Percentiles rank a stretch among this genome's conserved stretches.
These are phyloP conservation scores for Rhodotorula sp. DNA, from an alignment of 1,284 basidiomycete genomes.

Conservation along the genomic window DNA sequence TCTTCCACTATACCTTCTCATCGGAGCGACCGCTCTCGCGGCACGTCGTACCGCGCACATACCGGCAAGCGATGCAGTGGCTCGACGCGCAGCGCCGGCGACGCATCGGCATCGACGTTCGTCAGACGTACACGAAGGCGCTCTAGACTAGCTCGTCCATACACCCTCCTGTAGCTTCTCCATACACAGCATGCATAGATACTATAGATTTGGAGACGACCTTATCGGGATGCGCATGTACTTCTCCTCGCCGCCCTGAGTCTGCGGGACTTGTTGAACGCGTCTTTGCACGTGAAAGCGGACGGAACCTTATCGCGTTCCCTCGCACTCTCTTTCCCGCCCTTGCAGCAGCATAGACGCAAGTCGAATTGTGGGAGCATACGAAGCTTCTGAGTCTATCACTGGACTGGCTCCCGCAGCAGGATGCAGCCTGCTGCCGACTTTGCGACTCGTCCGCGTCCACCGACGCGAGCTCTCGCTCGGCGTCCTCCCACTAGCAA, in stretches of 20 bases:
- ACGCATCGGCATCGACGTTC: constrained; percentile 25
- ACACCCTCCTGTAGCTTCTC: not conserved
- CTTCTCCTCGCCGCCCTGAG: too few relatives aligned
- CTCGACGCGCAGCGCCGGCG: constrained; percentile 37
- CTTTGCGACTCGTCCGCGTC: too few relatives aligned
- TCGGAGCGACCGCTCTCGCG: constrained; percentile 34
- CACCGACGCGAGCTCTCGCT: too few relatives aligned
- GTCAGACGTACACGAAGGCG: constrained; percentile 22
- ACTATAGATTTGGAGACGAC: not conserved
- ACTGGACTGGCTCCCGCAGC: too few relatives aligned
- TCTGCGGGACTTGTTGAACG: too few relatives aligned
- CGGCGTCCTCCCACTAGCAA: not conserved
- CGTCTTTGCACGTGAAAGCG: too few relatives aligned
- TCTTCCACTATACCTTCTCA: constrained; percentile 43
- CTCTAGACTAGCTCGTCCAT: not conserved
- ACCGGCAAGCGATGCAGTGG: constrained; percentile 36
- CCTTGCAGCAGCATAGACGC: too few relatives aligned
- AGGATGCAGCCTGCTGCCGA: too few relatives aligned
- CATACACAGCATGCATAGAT: not conserved
- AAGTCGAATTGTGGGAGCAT: too few relatives aligned
- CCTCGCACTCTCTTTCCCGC: too few relatives aligned
- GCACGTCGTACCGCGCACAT: constrained; percentile 39
- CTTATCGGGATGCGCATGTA: not conserved
- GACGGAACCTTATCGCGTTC: too few relatives aligned
- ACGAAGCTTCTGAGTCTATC: too few relatives aligned